Conservation (phyloP, 192 early-diverging fungal species). For the Podochytrium sp. region DNA sequence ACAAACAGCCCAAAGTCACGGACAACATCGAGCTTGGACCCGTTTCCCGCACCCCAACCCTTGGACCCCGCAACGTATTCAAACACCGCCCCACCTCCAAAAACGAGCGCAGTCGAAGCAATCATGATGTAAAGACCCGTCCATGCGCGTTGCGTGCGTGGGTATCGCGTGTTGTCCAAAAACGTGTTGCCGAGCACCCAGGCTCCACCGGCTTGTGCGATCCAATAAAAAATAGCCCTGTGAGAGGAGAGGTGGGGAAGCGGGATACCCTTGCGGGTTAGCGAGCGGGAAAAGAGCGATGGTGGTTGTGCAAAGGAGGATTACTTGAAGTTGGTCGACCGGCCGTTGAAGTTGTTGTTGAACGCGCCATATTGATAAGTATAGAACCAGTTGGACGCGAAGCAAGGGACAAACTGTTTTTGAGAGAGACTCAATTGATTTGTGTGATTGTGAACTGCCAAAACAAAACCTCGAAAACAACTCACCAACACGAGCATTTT, state of each 20-base stretch:
- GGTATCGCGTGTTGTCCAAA: conserved; percentile 59
- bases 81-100: conserved; percentile 59
- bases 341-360: background rate
- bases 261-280: background rate
- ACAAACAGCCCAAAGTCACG: conserved; percentile 43
- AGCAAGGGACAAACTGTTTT: conserved; percentile 46
- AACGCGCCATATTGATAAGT: conserved; percentile 65
- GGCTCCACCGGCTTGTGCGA: conserved; percentile 70
- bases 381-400: conserved; percentile 82
- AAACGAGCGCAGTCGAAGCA: conserved; percentile 59
- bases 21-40: conserved; percentile 26
- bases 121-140: conserved; percentile 57
- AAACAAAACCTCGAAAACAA: too few relatives aligned
- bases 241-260: too few relatives aligned
- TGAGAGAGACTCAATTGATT: too few relatives aligned
- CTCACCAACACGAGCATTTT: conserved; percentile 63
- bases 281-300: too few relatives aligned
- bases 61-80: too few relatives aligned
- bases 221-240: conserved; percentile 78
- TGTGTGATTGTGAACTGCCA: too few relatives aligned
- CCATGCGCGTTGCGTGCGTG: conserved; percentile 64
- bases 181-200: conserved; percentile 61
- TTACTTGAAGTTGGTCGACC: too few relatives aligned
- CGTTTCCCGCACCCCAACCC: conserved; percentile 55
- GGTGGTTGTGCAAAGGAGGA: too few relatives aligned